Percentiles rank a stretch among this genome's conserved stretches.
Conservation (phyloP, 495 filamentous ascomycete genomes). For the Evansstolkia leycettana region DNA sequence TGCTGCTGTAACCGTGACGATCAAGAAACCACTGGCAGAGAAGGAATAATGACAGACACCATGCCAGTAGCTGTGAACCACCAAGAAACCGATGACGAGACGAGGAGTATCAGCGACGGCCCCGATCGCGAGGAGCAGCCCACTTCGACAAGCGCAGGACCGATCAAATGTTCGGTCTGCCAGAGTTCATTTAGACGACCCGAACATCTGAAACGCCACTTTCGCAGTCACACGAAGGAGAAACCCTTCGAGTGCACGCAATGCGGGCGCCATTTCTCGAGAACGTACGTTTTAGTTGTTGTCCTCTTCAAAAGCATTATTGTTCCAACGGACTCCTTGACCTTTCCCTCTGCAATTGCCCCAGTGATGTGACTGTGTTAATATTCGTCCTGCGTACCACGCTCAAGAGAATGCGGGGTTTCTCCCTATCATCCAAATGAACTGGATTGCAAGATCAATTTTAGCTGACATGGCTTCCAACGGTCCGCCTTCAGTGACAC, state of each 20-base stretch:
- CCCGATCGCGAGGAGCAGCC: conserved; percentile 12
- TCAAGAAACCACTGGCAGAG: no score
- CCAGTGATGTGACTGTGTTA: no score
- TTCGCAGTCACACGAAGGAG: conserved; percentile 59
- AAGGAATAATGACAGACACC: conserved; percentile 3
- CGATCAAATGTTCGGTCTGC: conserved; percentile 36
- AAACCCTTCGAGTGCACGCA: conserved; percentile 56
- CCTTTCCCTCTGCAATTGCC: no score
- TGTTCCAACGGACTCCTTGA: no score
- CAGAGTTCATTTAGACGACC: conserved; percentile 49
- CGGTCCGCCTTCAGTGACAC: conserved; percentile 30
- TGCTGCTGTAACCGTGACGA: no score
- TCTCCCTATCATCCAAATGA: no score
- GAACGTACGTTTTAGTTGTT: conserved; percentile 25
- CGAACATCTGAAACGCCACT: conserved; percentile 62
- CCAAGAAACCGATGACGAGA: conserved; percentile 6
- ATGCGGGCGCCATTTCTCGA: conserved; percentile 56
- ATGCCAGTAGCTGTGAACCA: conserved; percentile 7
- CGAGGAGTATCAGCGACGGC: conserved; percentile 7
- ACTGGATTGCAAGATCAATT: no score
- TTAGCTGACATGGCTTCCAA: no score
- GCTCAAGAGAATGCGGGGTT: no score
- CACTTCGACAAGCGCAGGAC: conserved; percentile 7
- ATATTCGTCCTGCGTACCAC: no score
- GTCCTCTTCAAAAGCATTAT: no score